Base-by-base conservation (phyloP, 2,329 filamentous ascomycete species). In the Pseudocercospora fijiensis region DNA sequence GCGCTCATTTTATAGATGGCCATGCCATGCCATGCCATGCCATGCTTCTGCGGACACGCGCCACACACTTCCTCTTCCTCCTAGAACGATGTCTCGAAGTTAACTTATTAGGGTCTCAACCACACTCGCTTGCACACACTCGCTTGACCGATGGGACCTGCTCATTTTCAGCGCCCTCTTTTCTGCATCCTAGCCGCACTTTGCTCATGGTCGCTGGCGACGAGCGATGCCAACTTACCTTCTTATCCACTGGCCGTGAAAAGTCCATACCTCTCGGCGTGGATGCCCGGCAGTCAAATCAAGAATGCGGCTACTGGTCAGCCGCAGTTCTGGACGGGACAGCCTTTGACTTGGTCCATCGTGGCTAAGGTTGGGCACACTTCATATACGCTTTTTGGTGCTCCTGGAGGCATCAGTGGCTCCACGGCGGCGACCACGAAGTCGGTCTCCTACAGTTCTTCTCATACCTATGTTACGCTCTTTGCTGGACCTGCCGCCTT, bases 321-420 rank as follows among this genome's bases (percentile, higher is more conserved):
- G 47, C 67, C 75, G 4, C 66, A 76, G 43, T 77, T 77, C 63
- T 77, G 75, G 76, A 62, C 69, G 4, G 75, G 75, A 16, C 69
- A 73, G 58, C 30, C 66, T 7, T 62, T 78, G 33, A 75, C 71
- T 18, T 78, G 76, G 76, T 67, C 70, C 26, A 67, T 77, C 4
- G 57, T 77, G 56, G 75, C 72, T n/a, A 71, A 75, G 9, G 69
- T 78, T 8, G 69, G 74, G 57, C 69, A 69, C n/a, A 64, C 60
- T 2, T 67, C 73, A 7, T 78, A 75, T 58, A 72, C 70, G 18
- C 62, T 76, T 9, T 75, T 78, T 57, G 74, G 75, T 16, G 70
- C 72, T 4, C 65, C 70, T 8, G 64, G 65, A 20, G 30, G 43
- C 10, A 64, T 70, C 18, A 61, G 64, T n/a, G 63, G 67, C 18